Evolutionary conservation across 208 protist species (phyloP), one percentile per base, ranked within the genome.

Genomic region (Herpetomonas tarakana): DNA sequence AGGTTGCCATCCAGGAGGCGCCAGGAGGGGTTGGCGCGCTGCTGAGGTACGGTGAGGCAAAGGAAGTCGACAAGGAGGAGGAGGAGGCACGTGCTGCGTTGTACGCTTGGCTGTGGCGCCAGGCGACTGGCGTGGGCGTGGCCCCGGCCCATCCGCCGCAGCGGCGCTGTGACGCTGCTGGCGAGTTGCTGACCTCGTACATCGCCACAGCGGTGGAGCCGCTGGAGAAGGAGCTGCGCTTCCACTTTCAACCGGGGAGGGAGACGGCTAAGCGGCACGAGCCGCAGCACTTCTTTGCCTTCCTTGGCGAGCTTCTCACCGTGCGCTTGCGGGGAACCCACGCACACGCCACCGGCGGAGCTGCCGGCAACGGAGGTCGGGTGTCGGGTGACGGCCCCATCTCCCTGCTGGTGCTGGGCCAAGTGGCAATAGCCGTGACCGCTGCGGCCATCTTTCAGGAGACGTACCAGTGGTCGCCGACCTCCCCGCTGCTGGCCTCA

Each of bases 271-370:
- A 63, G 28, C 51, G 68, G 11, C 61, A 76, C 22, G 71, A 88
- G 30, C 78, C 87, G 11, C 87, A 89, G 35, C 79, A 89, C 61
- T 88, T 91, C 57, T 93, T 93, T 59, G 56, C 70, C 9, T 93
- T 88, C 55, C 60, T 93, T 12, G 25, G 53, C 3, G 71, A 80
- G 7, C 50, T 79, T 44, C 68, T 78, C 44, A 54, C 56, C 38
- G 61, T 71, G 14, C 71, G 73, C 35, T 19, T 59, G 24, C 31
- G 38, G 22, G 1, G 39, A 14, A 2, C 25, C 22, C 0, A 51
- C 55, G 55, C 58, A 58, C 11, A 62, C 65, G 58, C 22, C 27
- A 19, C 2, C 22, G 14, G 6, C 27, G 3, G 19, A 19, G 24
- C 21, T 0, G 31, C 3, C 58, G 11, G 41, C 39, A 1, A 1